Evolutionary conservation across 106 monocot genomes (phyloP).

Genomic region (Apostasia ramifera): DNA sequence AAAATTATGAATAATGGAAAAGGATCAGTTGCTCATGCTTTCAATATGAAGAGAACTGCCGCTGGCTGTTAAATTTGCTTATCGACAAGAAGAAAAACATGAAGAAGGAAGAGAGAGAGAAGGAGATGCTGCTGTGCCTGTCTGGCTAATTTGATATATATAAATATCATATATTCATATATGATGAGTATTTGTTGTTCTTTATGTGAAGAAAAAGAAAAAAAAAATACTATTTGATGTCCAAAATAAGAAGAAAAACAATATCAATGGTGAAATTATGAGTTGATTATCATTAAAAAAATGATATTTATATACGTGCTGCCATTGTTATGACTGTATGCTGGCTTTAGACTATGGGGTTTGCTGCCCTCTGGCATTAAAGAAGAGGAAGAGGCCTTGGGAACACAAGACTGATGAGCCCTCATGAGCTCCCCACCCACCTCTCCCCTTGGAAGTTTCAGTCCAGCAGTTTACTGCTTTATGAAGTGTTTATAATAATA

Average conservation of each 20-base stretch:
- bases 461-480: too few relatives aligned
- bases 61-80: conserved; percentile 5
- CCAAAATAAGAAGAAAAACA: too few relatives aligned
- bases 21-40: conserved; percentile 33
- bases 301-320: background rate
- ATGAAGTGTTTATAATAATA: background rate
- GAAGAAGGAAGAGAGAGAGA: background rate
- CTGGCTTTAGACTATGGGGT: conserved; percentile 26
- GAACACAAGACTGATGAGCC: background rate
- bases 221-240: background rate
- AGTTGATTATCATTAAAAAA: too few relatives aligned
- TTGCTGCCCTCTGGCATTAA: conserved; percentile 6
- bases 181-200: background rate
- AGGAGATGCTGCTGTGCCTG: too few relatives aligned
- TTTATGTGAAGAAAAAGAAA: background rate
- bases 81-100: background rate
- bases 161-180: too few relatives aligned
- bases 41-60: conserved; percentile 13
- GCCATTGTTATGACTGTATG: conserved; percentile 25
- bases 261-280: too few relatives aligned
- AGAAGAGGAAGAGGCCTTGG: background rate
- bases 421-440: background rate
- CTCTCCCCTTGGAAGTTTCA: conserved; percentile 8
- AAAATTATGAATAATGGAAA: conserved; percentile 7
- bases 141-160: too few relatives aligned